Evolutionary conservation across 345 rosid species (phyloP), one percentile per base, ranked within the genome.

Genomic region (Isatis tinctoria): DNA sequence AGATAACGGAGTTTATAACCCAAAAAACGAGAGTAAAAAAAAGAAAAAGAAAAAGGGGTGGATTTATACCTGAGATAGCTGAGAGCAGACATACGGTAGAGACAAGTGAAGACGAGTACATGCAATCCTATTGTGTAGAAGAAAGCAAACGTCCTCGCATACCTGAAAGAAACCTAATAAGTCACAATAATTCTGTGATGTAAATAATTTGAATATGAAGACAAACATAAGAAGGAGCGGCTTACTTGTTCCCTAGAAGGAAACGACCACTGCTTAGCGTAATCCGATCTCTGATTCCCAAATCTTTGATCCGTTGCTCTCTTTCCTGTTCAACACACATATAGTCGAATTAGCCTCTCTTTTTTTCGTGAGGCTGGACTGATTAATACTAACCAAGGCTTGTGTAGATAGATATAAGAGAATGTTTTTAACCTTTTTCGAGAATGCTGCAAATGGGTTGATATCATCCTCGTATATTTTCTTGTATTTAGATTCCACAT

Each of bases 381-480:
- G 44, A 44, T 18, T 30, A 30, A 8, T 30, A 57, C 36, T 53
- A 11, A 27, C 18, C 37, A 45, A 41, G 17, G 17, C 49, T 6
- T 18, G 35, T 6, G 28, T 16, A 9, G 10, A 32, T 5, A 10
- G n/a, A n/a, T n/a, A 14, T n/a, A 28, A 28, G 17, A 59, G 44
- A 48, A 16, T 26, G 20, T 24, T 58, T 22, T 60, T 3, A 37
- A 88, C 98, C 98, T 90, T 95, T 80, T 86, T 92, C 16, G 99
- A 95, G 85, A 92, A 95, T 52, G 99, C 99, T 20, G 98, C 98
- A 78, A 95, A 95, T 24, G 99, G 98, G 83, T 95, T 95, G 62
- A 95, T 92, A 79, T 89, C 99, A 76, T 95, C 98, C 74, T 92
- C 98, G 28, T 95, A 95, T 71, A 95, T 92, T 85, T 95, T 95